Evolutionary conservation across 208 protist genomes (phyloP).

Genomic region (Leishmania gerbilli): DNA sequence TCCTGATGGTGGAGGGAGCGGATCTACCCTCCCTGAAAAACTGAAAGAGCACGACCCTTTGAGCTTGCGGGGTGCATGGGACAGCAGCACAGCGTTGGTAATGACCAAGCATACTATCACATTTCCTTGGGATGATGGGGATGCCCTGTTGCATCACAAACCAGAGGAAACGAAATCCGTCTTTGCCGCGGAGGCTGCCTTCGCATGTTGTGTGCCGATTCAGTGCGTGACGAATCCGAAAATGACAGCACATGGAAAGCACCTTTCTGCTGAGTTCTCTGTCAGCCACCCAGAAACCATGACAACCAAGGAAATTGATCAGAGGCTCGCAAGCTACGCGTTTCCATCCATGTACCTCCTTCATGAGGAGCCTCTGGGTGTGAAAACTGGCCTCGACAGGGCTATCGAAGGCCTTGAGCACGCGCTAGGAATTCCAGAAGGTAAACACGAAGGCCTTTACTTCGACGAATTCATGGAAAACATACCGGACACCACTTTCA

Average conservation of each 20-base stretch:
- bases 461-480: constrained; percentile 57
- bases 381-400: constrained; percentile 49
- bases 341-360: constrained; percentile 47
- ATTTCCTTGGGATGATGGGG: constrained; percentile 39
- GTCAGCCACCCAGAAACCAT: constrained; percentile 34
- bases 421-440: constrained; percentile 31
- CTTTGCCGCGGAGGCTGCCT: constrained; percentile 34
- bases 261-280: constrained; percentile 39
- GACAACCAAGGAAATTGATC: constrained; percentile 31
- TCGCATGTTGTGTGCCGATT: constrained; percentile 38
- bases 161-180: constrained; percentile 46
- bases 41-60: constrained; percentile 24
- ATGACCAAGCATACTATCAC: constrained; percentile 38
- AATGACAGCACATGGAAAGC: constrained; percentile 15
- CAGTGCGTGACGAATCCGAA: constrained; percentile 33
- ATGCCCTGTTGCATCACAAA: constrained; percentile 37
- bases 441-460: constrained; percentile 41
- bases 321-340: constrained; percentile 23
- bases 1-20: background rate
- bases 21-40: background rate
- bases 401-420: constrained; percentile 47
- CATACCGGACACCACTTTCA: constrained; percentile 30
- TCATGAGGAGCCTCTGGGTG: constrained; percentile 19
- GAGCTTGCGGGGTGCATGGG: constrained; percentile 22
- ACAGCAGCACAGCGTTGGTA: constrained; percentile 16